Base-by-base conservation (phyloP, 2,329 filamentous ascomycete genomes). In the Aspergillus latus region DNA sequence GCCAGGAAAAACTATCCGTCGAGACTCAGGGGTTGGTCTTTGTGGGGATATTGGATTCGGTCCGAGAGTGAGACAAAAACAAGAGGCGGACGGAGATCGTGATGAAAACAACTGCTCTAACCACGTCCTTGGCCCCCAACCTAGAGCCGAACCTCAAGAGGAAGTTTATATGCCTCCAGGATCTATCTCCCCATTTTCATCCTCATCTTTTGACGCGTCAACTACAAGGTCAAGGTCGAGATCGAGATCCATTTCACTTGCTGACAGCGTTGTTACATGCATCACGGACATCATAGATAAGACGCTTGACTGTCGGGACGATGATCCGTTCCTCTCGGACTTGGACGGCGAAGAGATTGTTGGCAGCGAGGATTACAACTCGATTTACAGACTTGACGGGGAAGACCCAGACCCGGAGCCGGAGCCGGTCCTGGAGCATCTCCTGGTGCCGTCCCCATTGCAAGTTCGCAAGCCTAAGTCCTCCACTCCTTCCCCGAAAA, bases 271-370 rank as follows among this genome's bases (percentile, higher is more conserved):
- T 15, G 58, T 68, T 11, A 62, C 48, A 11, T 63, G 58, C 37
- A 62, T 72, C 11, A 64, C 63, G 2, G 62, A 63, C 1, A 62
- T 71, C 58, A 67, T 71, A 15, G 65, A 71, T 30, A 61, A 55
- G 21, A 63, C 64, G 1, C 52, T 69, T 5, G 47, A 57, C 2
- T 53, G 54, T 26, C 26, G 44, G 1, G 54, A 55, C 1, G 64
- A 66, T 2, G 69, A 71, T 46, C 67, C 66, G 1, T 71, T 72
- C 40, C 34, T 72, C 10, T 62, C 58, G 7, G 62, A 62, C 30
- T 47, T 51, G 3, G 58, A 62, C 8, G 29, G 32, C 13, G 30
- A 44, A 13, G 46, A 61, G 10, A 28, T 13, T 7, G n/a, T 46
- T 7, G 13, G 13, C 21, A 28, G 7, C 29, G 21, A 2, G 6